A percentile compares a stretch with the other conserved stretches of the same genome.
phyloP scores from a whole-genome alignment of 2,329 filamentous ascomycete species.

The Alternaria conjuncta region DNA sequence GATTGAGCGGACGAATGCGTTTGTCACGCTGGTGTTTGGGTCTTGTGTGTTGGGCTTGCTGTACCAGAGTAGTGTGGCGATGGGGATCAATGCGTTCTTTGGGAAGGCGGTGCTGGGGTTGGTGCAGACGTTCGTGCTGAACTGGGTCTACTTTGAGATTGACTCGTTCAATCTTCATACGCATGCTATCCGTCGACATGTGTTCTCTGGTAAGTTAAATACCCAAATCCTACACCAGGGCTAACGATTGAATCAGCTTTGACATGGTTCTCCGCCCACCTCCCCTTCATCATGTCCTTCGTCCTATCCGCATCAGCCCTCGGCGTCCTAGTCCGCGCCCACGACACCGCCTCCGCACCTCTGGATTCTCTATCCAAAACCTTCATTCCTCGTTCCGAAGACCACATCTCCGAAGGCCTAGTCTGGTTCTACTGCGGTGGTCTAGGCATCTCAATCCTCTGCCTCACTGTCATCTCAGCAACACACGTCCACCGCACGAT shows the following conservation, averaged over 20 bases:
- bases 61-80: conserved; percentile 61
- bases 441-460: conserved; percentile 61
- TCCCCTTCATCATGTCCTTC: conserved; percentile 69
- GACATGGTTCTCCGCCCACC: conserved; percentile 63
- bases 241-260: conserved; percentile 46
- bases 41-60: conserved; percentile 68
- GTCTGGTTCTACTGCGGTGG: conserved; percentile 71
- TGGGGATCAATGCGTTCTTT: conserved; percentile 64
- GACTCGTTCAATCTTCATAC: conserved; percentile 63
- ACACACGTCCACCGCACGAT: conserved; percentile 64
- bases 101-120: conserved; percentile 68
- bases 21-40: conserved; percentile 69
- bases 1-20: conserved; percentile 68
- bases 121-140: conserved; percentile 64
- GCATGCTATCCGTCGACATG: conserved; percentile 66
- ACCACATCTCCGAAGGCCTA: conserved; percentile 60
- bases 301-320: conserved; percentile 65
- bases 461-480: conserved; percentile 62
- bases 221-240: no score
- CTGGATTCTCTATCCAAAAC: conserved; percentile 57
- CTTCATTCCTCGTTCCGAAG: conserved; percentile 59
- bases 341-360: conserved; percentile 60
- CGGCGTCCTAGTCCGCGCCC: conserved; percentile 64
- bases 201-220: conserved; percentile 48
- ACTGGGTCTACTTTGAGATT: conserved; percentile 70